Evolutionary conservation across 257 asterid species (phyloP), one percentile per base, ranked within the genome.

Genomic region (Fraxinus americana): DNA sequence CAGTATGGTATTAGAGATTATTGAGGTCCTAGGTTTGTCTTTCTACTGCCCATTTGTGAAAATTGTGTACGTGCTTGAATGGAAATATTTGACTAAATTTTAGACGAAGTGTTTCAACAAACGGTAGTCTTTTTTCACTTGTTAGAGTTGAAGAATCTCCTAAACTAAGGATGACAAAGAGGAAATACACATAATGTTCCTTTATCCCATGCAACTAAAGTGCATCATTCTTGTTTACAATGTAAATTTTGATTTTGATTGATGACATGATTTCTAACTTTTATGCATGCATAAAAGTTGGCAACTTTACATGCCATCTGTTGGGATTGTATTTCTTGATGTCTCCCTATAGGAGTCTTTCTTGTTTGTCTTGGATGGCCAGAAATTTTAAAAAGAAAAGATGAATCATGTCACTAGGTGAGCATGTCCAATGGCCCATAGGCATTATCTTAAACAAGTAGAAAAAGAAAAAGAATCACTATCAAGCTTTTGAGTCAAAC

Each of bases 291-390:
- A 57, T 67, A 16, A 59, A 59, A 59, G 72, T 69, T 67, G 69
- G 70, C 29, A 77, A 76, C 80, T 78, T 78, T 82, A 45, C 85
- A 81, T 79, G 86, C 84, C 81, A 79, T 81, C 76, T 76, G 81
- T 85, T 65, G 81, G 61, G 41, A 45, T 66, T 65, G 71, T 63
- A 61, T 39, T 79, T 85, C n/a, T 79, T 39, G 74, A 73, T 89
- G 96, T 91, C 91, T 87, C 98, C 87, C 86, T 77, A 78, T 34
- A 86, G 94, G 94, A 84, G 85, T 87, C 89, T 82, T 80, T 84
- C 54, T 81, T 57, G 85, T 77, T 78, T 61, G 77, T 83, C 78
- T 80, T 70, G 81, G 87, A 83, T 83, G 85, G 80, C 92, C 83
- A 82, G 75, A 69, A 81, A 80, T 52, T 52, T 21, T 2, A 59